phyloP scores from a whole-genome alignment of 2,329 filamentous ascomycete genomes.

The Penicillium thymicola region DNA sequence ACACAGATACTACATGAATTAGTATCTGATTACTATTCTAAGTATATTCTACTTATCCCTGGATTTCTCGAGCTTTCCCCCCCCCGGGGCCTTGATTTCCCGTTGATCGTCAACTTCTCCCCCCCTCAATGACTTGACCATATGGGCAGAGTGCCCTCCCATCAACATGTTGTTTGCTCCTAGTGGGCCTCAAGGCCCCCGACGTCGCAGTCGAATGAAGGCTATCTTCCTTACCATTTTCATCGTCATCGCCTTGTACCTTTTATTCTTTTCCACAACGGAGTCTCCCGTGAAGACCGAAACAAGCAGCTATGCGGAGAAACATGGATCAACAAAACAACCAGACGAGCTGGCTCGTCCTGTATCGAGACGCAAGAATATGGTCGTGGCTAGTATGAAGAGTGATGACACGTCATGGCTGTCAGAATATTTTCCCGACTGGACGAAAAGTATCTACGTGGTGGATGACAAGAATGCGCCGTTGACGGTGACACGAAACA shows the following conservation, averaged over 20 bases:
- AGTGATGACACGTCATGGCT: conserved; percentile 42
- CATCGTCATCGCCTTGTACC: conserved; percentile 33
- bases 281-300: conserved; percentile 11
- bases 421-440: conserved; percentile 40
- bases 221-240: conserved; percentile 35
- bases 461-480: conserved; percentile 50
- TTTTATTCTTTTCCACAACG: conserved; percentile 30
- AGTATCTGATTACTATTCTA: not conserved
- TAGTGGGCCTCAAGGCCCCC: conserved; percentile 33
- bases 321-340: conserved; percentile 12
- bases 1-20: not conserved
- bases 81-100: not conserved
- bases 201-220: conserved; percentile 35
- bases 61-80: not conserved
- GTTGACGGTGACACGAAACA: conserved; percentile 48
- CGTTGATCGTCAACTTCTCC: not conserved
- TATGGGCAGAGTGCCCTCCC: conserved; percentile 9
- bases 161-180: conserved; percentile 34
- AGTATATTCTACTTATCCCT: not conserved
- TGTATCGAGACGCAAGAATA: conserved; percentile 24
- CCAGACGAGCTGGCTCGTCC: conserved; percentile 19
- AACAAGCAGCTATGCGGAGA: conserved; percentile 20
- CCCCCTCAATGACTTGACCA: conserved; percentile 16
- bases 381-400: conserved; percentile 42
- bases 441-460: conserved; percentile 55